A percentile compares a stretch with the other conserved stretches of the same genome.
Evolutionary conservation across 2,329 filamentous ascomycete species (phyloP).

Genomic region (Neofusicoccum kwambonambiense): DNA sequence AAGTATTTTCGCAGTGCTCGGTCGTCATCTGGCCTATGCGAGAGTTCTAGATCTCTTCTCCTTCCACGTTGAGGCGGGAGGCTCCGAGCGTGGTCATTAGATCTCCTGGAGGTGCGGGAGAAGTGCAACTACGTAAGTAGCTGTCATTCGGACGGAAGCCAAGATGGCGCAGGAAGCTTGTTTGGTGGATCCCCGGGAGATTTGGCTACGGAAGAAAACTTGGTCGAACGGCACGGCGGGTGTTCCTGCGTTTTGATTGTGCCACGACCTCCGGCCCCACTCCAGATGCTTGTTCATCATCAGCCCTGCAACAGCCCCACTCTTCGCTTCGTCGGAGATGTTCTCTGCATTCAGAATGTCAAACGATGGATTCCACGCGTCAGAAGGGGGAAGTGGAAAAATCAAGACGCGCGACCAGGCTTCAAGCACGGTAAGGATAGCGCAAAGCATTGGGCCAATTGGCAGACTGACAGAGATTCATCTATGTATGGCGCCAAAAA

Average conservation of each 20-base stretch:
- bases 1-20: neutral
- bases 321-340: neutral
- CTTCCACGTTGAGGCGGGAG: neutral
- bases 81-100: neutral
- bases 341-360: neutral
- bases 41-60: no score
- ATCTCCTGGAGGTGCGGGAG: no score
- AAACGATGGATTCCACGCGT: no score
- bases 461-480: neutral
- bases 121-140: neutral
- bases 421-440: no score
- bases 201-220: neutral
- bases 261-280: neutral
- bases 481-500: neutral
- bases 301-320: constrained; percentile 1
- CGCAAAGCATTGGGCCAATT: neutral
- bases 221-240: neutral
- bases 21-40: neutral
- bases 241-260: neutral
- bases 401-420: neutral
- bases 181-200: neutral
- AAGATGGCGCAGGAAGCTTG: neutral
- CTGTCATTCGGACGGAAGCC: neutral
- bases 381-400: neutral
- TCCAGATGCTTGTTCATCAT: neutral